phyloP scores from a whole-genome alignment of 139 green algal species.

The Asterochloris erici region DNA sequence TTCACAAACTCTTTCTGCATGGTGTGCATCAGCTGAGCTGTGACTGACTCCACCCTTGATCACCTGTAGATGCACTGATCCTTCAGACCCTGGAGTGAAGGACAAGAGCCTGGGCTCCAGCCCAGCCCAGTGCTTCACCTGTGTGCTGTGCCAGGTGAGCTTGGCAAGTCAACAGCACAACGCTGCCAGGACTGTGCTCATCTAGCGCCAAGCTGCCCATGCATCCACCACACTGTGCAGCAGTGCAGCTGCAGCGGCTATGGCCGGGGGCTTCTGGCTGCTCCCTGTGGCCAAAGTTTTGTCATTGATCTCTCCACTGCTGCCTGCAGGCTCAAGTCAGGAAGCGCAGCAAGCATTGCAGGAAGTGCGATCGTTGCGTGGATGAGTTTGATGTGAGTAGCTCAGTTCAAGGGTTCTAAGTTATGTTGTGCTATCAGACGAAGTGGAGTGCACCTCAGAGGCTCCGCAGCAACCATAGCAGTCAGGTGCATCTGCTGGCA shows the following conservation, averaged over 20 bases:
- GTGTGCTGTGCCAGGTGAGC: background rate
- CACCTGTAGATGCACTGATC: background rate
- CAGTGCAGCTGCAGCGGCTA: background rate
- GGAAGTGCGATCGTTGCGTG: conserved; percentile 66
- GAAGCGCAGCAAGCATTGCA: conserved; percentile 69
- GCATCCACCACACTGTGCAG: no score
- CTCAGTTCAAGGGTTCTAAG: no score
- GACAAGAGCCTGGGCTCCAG: background rate
- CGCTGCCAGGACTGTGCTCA: no score
- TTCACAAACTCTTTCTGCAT: background rate
- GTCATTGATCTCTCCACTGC: background rate
- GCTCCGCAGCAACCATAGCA: no score
- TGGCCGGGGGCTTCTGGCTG: background rate
- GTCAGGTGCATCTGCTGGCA: no score
- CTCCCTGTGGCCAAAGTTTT: background rate
- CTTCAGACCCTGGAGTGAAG: conserved; percentile 2
- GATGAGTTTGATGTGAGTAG: conserved; percentile 51
- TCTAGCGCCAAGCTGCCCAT: background rate
- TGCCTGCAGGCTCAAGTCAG: conserved; percentile 42
- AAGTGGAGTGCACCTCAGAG: no score
- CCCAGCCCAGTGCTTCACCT: background rate
- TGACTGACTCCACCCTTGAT: background rate
- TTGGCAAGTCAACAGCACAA: background rate
- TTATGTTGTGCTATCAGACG: no score
- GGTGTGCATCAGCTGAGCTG: background rate